Base-by-base conservation (phyloP, 176 grass and related monocot genomes). In the Oryza coarctata region DNA sequence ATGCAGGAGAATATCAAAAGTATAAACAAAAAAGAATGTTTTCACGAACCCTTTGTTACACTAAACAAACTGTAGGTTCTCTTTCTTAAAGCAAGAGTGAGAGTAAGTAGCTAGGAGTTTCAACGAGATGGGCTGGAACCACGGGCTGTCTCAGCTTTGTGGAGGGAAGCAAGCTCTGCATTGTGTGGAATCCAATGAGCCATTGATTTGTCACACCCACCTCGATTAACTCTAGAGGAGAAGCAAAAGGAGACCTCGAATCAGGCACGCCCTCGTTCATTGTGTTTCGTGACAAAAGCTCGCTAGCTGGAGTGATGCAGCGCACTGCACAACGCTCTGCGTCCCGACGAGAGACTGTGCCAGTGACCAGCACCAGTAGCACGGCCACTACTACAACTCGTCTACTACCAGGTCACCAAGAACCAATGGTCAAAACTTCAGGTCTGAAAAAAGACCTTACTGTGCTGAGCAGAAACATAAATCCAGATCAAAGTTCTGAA, bases 311-410 rank as follows among this genome's bases (percentile, higher is more conserved):
- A 30, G 35, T 57, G 73, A 5, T 41, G 61, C 70, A 18, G 77
- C 30, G 55, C 77, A 33, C 82, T 23, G 71, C 65, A 73, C 87
- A 20, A 81, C 71, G 71, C 71, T n/a, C n/a, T 33, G 65, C 36
- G 76, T 33, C 52, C 73, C 8, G 55, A 49, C 31, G 68, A 43
- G 40, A 76, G 70, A n/a, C n/a, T n/a, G n/a, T n/a, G n/a, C 22
- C 12, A 31, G 26, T 13, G 34, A 3, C 22, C 13, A 41, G 30
- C 9, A 31, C 30, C n/a, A 28, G 6, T 4, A 60, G 55, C 55
- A 60, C 0, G 7, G 55, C 55, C 55, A 25, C 55, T 11, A 1
- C 0, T 10, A 40, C 3, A n/a, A n/a, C n/a, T n/a, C n/a, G n/a
- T n/a, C n/a, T n/a, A n/a, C 4, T n/a, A 39, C 5, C 10, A 14